These are phyloP conservation scores for Graphiopsis chlorocephala DNA, from an alignment of 2,329 filamentous ascomycete species.

Conservation along the genomic window DNA sequence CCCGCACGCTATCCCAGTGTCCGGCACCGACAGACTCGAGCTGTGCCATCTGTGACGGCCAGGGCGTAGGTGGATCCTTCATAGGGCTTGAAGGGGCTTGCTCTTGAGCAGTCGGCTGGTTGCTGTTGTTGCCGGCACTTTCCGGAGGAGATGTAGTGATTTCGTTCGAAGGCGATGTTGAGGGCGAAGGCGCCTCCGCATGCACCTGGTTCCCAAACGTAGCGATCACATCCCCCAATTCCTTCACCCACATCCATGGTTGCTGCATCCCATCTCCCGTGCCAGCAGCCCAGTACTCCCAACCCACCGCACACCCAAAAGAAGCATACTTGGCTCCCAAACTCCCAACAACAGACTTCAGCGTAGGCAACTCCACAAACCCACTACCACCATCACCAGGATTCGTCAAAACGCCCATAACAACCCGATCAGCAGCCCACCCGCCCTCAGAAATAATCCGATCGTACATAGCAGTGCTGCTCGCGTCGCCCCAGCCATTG, in stretches of 20 bases:
- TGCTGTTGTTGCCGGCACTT: not conserved
- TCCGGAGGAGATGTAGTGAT: not conserved
- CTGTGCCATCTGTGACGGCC: slow-evolving; percentile 19
- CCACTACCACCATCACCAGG: slow-evolving; percentile 28
- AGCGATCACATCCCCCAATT: slow-evolving; percentile 2
- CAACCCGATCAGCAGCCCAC: slow-evolving; percentile 24
- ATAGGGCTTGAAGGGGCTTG: not conserved
- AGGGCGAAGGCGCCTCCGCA: not conserved
- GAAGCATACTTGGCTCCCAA: slow-evolving; percentile 24
- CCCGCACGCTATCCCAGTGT: slow-evolving; percentile 21
- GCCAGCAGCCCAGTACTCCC: slow-evolving; percentile 33
- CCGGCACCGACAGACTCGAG: slow-evolving; percentile 20
- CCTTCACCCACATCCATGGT: slow-evolving; percentile 9
- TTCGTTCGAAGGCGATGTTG: not conserved
- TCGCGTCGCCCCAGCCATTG: slow-evolving; percentile 31
- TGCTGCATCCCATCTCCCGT: slow-evolving; percentile 12
- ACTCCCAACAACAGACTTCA: slow-evolving; percentile 23
- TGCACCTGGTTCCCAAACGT: not conserved
- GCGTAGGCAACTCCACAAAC: slow-evolving; percentile 22
- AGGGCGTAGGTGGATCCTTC: slow-evolving; percentile 21
- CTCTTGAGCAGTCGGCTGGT: not conserved
- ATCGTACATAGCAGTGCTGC: slow-evolving; percentile 26
- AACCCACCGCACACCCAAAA: slow-evolving; percentile 29
- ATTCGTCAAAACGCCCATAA: slow-evolving; percentile 29
- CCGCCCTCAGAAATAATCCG: slow-evolving; percentile 25